These are phyloP conservation scores for Ettlia oleoabundans DNA, from an alignment of 139 green algal species.

Conservation along the genomic window DNA sequence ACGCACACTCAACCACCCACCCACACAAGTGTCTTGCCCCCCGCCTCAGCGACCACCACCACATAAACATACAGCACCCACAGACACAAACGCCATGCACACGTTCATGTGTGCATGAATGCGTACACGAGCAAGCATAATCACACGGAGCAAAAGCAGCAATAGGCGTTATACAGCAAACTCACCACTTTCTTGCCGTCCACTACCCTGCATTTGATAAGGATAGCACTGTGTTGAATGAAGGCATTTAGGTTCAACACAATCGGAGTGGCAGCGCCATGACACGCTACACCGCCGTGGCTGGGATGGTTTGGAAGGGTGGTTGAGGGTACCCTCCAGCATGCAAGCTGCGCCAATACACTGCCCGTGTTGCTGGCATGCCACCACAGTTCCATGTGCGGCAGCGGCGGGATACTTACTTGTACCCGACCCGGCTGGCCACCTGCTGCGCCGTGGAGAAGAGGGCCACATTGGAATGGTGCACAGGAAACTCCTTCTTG, in stretches of 20 bases:
- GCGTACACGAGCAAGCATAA: too few relatives aligned
- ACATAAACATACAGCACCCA: neutral
- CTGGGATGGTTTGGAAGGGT: neutral
- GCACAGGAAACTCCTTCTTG: conserved; percentile 88
- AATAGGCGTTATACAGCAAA: conserved; percentile 89
- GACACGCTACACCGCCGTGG: too few relatives aligned
- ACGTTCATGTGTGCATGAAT: too few relatives aligned
- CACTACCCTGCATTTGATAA: conserved; percentile 31
- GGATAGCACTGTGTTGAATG: neutral
- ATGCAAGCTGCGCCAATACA: neutral
- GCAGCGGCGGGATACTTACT: too few relatives aligned
- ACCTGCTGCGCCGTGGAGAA: conserved; percentile 83
- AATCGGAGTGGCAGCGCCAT: too few relatives aligned
- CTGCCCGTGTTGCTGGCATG: too few relatives aligned
- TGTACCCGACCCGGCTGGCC: conserved; percentile 78
- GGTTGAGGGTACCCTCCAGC: too few relatives aligned
- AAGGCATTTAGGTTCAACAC: too few relatives aligned
- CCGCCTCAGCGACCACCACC: neutral
- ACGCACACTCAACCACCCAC: neutral
- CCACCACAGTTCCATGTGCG: too few relatives aligned
- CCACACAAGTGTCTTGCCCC: too few relatives aligned
- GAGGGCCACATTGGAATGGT: conserved; percentile 97
- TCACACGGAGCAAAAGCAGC: too few relatives aligned
- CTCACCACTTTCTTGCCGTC: conserved; percentile 88
- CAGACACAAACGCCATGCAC: too few relatives aligned